Percentiles rank a stretch among this genome's conserved stretches.
These are phyloP conservation scores for Holtermannia corniformis DNA, from an alignment of 768 basidiomycete species.

Conservation along the genomic window DNA sequence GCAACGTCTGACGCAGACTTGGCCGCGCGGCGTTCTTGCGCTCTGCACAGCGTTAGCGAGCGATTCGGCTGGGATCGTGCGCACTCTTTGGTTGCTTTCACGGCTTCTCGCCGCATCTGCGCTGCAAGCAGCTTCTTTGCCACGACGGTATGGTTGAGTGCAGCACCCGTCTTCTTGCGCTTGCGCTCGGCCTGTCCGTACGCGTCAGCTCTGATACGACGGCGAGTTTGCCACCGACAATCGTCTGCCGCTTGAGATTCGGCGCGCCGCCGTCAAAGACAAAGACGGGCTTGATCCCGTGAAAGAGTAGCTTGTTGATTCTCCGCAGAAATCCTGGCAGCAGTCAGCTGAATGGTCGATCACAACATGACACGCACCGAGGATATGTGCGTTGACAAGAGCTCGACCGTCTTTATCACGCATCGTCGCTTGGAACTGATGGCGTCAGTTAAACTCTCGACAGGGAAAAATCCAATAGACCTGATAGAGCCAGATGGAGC, in stretches of 20 bases:
- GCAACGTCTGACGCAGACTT: slow-evolving; percentile 16
- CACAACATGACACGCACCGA: slow-evolving; percentile 50
- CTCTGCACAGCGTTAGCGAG: slow-evolving; percentile 6
- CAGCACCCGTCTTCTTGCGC: slow-evolving; percentile 84
- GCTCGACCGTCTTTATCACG: slow-evolving; percentile 89
- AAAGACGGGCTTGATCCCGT: slow-evolving; percentile 96
- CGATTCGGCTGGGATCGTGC: too few relatives aligned
- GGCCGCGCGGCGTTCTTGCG: slow-evolving; percentile 14
- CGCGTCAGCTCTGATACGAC: not conserved
- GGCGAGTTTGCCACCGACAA: slow-evolving; percentile 49
- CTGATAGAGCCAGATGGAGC: slow-evolving; percentile 99
- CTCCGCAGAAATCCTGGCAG: slow-evolving; percentile 47
- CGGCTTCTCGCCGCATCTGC: slow-evolving; percentile 78
- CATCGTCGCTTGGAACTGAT: slow-evolving; percentile 92
- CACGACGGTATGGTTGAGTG: slow-evolving; percentile 68
- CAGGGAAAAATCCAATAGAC: slow-evolving; percentile 6
- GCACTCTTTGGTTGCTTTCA: slow-evolving; percentile 51
- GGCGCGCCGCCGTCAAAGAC: slow-evolving; percentile 98
- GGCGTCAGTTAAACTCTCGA: not conserved
- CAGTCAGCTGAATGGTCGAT: slow-evolving; percentile 1
- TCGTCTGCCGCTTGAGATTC: slow-evolving; percentile 72
- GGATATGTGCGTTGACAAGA: slow-evolving; percentile 82
- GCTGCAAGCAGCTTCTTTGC: slow-evolving; percentile 89
- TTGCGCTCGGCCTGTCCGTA: slow-evolving; percentile 63
- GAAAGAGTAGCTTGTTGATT: slow-evolving; percentile 88